Base-by-base conservation (phyloP, 2,329 filamentous ascomycete species). In the Aspergillus intermedius region DNA sequence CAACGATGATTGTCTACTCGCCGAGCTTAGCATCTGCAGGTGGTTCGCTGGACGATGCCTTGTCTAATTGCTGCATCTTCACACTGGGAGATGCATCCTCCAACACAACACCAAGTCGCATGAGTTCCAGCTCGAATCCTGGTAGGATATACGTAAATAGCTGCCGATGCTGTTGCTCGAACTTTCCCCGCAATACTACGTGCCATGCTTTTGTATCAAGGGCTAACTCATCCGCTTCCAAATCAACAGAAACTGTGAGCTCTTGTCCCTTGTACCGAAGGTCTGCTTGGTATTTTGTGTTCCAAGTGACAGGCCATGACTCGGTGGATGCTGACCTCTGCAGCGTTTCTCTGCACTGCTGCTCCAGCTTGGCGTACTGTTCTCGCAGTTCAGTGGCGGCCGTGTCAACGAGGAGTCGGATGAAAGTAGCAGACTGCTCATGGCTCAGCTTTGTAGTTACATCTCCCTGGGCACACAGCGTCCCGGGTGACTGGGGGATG, bases 381-480 rank as follows among this genome's bases (percentile, higher is more conserved):
- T 52, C 50, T 3, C 57, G 59, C 0, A 73, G 62, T 23, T 74
- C 66, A 4, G 58, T 50, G 0, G 63, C 51, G 0, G 65, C 60
- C 2, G 69, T 69, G 0, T 67, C 58, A 0, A 68, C 66, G 19
- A 74, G 65, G 1, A 67, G 39, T 15, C 69, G 67, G 51, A 77
- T 76, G 45, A 72, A 77, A 0, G 74, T 74, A 47, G 63, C 62
- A 2, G 73, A 75, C 47, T 74, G 64, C 39, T 74, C 71, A 44
- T 76, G 73, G 37, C 71, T 71, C 54, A 77, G 68, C 52, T 74
- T 74, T 0, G 75, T 77, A 1, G 72, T 75, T 3, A 70, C 73
- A 61, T 78, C 75, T 0, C 75, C 75, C 47, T 74, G 71, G 2
- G 75, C 75, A 50, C 75, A 78, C 0, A 77, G 61, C 8, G 75